phyloP scores from a whole-genome alignment of 345 rosid species.

The Camelina sativa region DNA sequence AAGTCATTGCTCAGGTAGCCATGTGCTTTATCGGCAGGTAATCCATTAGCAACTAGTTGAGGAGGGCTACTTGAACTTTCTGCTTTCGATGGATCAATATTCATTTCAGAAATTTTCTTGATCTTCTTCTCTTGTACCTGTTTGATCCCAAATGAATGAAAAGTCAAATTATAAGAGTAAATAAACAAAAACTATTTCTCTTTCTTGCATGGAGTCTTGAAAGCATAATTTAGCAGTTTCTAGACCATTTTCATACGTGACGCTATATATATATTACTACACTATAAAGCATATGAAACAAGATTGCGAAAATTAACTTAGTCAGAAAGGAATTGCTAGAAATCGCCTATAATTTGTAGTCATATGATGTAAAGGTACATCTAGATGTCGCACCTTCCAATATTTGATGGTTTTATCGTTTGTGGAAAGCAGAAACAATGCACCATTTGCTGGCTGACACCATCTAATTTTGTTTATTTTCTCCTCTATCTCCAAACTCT shows the following conservation, averaged over 20 bases:
- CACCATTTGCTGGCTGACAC: constrained; percentile 94
- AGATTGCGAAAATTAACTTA: neutral
- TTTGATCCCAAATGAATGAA: constrained; percentile 28
- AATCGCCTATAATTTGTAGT: constrained; percentile 4
- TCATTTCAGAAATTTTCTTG: constrained; percentile 81
- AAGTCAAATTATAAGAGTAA: neutral
- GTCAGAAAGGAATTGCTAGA: constrained; percentile 3
- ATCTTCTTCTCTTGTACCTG: constrained; percentile 97
- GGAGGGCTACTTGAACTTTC: constrained; percentile 42
- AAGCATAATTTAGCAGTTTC: neutral
- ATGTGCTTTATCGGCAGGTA: constrained; percentile 47
- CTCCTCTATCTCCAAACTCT: constrained; percentile 99
- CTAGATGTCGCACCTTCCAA: constrained; percentile 79
- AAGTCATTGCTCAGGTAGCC: constrained; percentile 54
- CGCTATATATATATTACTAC: neutral
- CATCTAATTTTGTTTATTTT: constrained; percentile 99
- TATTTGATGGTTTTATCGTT: constrained; percentile 98
- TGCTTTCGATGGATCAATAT: constrained; percentile 59
- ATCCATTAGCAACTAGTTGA: constrained; percentile 61
- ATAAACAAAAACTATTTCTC: constrained; percentile 11
- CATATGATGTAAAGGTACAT: constrained; percentile 1
- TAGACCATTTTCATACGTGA: constrained; percentile 22
- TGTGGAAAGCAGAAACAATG: constrained; percentile 92
- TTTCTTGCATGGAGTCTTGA: constrained; percentile 8
- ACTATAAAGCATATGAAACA: constrained; percentile 10